These are phyloP conservation scores for Caryopteris hybrid DNA, from an alignment of 305 asterid genomes.

Conservation along the genomic window DNA sequence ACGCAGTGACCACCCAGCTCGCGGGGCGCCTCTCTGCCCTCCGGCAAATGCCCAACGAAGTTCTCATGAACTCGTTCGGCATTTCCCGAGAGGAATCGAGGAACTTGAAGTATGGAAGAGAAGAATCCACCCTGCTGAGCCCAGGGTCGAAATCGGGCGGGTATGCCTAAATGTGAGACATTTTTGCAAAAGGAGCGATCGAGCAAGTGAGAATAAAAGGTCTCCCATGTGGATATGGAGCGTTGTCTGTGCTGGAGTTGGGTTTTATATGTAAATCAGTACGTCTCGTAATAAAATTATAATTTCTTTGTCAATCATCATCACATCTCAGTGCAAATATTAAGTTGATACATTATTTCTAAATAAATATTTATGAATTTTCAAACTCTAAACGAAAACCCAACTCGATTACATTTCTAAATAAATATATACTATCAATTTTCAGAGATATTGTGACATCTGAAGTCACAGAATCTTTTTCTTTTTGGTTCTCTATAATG, in stretches of 20 bases:
- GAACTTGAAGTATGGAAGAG: constrained; percentile 48
- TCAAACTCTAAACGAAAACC: no score
- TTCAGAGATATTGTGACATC: no score
- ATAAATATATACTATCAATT: no score
- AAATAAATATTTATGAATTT: no score
- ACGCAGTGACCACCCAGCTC: constrained; percentile 39
- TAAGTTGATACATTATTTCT: no score
- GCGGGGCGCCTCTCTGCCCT: constrained; percentile 54
- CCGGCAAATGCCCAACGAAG: constrained; percentile 46
- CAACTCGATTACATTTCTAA: no score
- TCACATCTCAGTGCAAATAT: no score
- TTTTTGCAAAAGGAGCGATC: not conserved
- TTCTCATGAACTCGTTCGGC: constrained; percentile 39
- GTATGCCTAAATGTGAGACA: not conserved
- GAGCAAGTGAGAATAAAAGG: constrained; percentile 21
- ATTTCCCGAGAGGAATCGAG: constrained; percentile 39
- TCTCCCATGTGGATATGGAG: constrained; percentile 2
- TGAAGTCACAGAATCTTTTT: no score
- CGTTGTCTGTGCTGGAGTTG: not conserved
- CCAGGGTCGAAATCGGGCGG: constrained; percentile 11
- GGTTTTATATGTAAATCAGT: not conserved
- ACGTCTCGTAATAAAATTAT: not conserved
- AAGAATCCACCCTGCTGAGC: constrained; percentile 44
- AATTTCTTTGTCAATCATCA: no score
- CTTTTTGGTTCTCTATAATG: no score